These are phyloP conservation scores for Usnea hakonensis DNA, from an alignment of 495 filamentous ascomycete species.

Conservation along the genomic window DNA sequence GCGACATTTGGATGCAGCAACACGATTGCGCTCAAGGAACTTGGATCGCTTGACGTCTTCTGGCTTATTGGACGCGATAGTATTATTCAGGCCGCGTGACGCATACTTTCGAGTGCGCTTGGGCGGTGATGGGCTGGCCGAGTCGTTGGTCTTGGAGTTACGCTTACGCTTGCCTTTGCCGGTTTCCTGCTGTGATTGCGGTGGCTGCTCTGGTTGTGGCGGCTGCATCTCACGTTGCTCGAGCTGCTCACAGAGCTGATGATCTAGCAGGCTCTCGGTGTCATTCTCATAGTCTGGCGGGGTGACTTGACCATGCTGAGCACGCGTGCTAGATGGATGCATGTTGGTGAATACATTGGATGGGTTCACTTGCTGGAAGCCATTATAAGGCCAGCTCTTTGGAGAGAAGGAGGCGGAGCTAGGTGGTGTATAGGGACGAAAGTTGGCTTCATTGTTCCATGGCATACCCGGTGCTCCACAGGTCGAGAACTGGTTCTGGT, in stretches of 20 bases:
- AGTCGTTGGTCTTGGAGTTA: not conserved
- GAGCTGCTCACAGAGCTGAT: slow-evolving; percentile 12
- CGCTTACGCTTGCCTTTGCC: slow-evolving; percentile 12
- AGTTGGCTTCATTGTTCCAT: slow-evolving; percentile 9
- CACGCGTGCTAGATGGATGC: slow-evolving; percentile 10
- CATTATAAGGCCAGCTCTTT: slow-evolving; percentile 17
- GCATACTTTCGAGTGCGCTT: slow-evolving; percentile 25
- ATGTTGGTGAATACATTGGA: slow-evolving; percentile 21
- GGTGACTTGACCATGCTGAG: slow-evolving; percentile 24
- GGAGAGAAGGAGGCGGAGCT: slow-evolving; percentile 17
- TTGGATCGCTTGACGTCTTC: slow-evolving; percentile 25
- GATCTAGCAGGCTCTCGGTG: slow-evolving; percentile 14
- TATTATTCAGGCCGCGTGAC: slow-evolving; percentile 2
- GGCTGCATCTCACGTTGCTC: slow-evolving; percentile 10
- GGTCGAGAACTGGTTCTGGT: slow-evolving; percentile 5
- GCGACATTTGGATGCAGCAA: slow-evolving; percentile 80
- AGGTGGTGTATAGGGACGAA: slow-evolving; percentile 17
- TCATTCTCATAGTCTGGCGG: slow-evolving; percentile 21
- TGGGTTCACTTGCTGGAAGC: slow-evolving; percentile 6
- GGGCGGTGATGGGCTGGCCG: not conserved
- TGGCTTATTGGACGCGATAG: slow-evolving; percentile 9
- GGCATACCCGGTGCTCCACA: slow-evolving; percentile 3
- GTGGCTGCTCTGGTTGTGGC: too few species aligned
- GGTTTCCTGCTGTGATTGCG: not conserved
- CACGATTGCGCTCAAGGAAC: slow-evolving; percentile 71